Evolutionary conservation across 495 filamentous ascomycete genomes (phyloP).

Genomic region (Lasiosphaeria hispida): DNA sequence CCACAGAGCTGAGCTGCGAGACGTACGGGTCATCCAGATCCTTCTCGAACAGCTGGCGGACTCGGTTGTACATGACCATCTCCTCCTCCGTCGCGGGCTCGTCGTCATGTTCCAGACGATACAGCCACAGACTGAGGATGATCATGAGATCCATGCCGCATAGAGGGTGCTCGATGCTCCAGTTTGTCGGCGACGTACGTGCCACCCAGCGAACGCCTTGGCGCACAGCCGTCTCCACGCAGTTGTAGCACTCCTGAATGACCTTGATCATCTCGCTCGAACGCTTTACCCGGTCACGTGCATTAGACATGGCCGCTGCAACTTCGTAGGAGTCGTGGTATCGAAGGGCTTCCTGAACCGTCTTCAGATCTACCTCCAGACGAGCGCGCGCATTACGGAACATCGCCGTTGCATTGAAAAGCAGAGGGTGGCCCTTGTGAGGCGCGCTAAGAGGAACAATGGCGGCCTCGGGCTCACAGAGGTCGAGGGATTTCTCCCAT

Average conservation of each 20-base stretch:
- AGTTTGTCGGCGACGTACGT: conserved; percentile 93
- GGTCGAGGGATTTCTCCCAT: conserved; percentile 92
- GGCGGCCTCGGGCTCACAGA: conserved; percentile 90
- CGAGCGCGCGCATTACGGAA: conserved; percentile 92
- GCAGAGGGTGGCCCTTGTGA: conserved; percentile 94
- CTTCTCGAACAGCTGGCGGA: conserved; percentile 89
- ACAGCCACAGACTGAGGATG: conserved; percentile 97
- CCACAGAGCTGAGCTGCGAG: conserved; percentile 76
- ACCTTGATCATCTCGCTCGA: conserved; percentile 98
- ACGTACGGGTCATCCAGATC: conserved; percentile 74
- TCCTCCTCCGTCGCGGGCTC: conserved; percentile 91
- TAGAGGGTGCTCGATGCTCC: conserved; percentile 97
- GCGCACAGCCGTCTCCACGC: conserved; percentile 91
- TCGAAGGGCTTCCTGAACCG: conserved; percentile 91
- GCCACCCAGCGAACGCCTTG: conserved; percentile 98
- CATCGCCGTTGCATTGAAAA: conserved; percentile 98
- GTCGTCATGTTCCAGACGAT: conserved; percentile 97
- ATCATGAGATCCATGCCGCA: conserved; percentile 98
- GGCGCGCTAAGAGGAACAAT: conserved; percentile 89
- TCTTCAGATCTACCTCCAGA: conserved; percentile 91
- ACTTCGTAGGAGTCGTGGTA: conserved; percentile 98
- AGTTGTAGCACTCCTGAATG: conserved; percentile 96
- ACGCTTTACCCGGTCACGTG: conserved; percentile 87
- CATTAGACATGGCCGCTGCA: conserved; percentile 91
- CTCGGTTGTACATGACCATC: conserved; percentile 89